phyloP scores from a whole-genome alignment of 768 basidiomycete genomes.

The Hortiboletus campestris region DNA sequence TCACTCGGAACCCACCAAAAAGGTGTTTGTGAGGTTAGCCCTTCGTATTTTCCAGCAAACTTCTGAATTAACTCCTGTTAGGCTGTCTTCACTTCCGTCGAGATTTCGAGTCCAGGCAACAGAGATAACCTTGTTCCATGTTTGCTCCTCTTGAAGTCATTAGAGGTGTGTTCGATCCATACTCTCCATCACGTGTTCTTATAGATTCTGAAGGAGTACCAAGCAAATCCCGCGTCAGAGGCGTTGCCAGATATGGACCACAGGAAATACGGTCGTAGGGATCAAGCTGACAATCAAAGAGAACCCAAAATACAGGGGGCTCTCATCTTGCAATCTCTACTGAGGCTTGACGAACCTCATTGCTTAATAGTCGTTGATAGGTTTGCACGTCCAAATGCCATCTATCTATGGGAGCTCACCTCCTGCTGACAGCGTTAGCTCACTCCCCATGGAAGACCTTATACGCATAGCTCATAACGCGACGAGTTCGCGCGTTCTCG shows the following conservation, averaged over 20 bases:
- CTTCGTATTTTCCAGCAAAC: background rate
- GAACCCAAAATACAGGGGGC: conserved; percentile 83
- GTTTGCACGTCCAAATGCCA: conserved; percentile 37
- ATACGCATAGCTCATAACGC: conserved; percentile 60
- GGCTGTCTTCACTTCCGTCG: conserved; percentile 63
- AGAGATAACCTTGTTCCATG: conserved; percentile 62
- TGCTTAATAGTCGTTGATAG: conserved; percentile 69
- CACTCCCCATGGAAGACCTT: conserved; percentile 57
- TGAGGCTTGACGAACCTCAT: conserved; percentile 64
- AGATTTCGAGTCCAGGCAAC: conserved; percentile 48
- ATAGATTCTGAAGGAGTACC: conserved; percentile 24
- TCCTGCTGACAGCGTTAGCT: conserved; percentile 46
- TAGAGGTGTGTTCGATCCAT: conserved; percentile 40
- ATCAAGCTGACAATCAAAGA: conserved; percentile 35
- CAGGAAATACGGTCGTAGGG: conserved; percentile 14
- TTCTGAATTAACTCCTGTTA: conserved; percentile 30
- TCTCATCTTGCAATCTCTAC: conserved; percentile 78
- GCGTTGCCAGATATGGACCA: conserved; percentile 9
- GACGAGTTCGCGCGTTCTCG: conserved; percentile 76
- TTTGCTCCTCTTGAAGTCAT: conserved; percentile 51
- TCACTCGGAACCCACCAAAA: conserved; percentile 45
- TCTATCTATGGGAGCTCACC: conserved; percentile 5
- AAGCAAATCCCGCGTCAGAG: conserved; percentile 6
- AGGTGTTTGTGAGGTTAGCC: conserved; percentile 56
- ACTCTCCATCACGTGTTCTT: background rate